Evolutionary conservation across 2,329 filamentous ascomycete genomes (phyloP).

Genomic region (Trichoderma simmonsii): DNA sequence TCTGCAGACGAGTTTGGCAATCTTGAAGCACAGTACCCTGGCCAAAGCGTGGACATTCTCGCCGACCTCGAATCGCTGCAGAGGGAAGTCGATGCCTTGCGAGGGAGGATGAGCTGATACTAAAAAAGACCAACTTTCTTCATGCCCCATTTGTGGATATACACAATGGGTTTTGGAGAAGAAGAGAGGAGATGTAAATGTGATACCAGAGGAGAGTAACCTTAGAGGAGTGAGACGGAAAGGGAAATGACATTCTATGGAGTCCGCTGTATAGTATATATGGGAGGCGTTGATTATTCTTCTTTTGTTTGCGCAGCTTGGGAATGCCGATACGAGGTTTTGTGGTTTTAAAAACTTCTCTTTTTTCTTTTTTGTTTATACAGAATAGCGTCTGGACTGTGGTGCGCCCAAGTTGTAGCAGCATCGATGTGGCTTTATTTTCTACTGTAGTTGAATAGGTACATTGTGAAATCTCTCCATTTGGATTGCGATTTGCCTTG

Average conservation of each 20-base stretch:
- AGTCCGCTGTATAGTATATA: conserved; percentile 14
- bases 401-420: neutral
- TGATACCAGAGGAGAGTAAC: neutral
- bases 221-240: neutral
- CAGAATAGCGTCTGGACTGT: neutral
- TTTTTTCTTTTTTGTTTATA: neutral
- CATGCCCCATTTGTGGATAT: neutral
- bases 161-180: neutral
- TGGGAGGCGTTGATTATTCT: conserved; percentile 8
- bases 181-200: neutral
- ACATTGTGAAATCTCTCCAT: neutral
- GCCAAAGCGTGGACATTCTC: conserved; percentile 57
- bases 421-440: neutral
- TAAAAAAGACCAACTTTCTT: neutral
- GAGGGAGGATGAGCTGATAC: conserved; percentile 25
- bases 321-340: neutral
- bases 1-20: neutral
- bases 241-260: neutral
- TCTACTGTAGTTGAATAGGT: neutral
- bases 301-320: neutral
- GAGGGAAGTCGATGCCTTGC: conserved; percentile 68
- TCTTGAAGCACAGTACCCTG: conserved; percentile 22
- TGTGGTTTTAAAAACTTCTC: neutral
- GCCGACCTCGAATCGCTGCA: conserved; percentile 70
- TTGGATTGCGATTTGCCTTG: neutral